Base-by-base conservation (phyloP, 148 eudicot species). In the Chenopodium suecicum region DNA sequence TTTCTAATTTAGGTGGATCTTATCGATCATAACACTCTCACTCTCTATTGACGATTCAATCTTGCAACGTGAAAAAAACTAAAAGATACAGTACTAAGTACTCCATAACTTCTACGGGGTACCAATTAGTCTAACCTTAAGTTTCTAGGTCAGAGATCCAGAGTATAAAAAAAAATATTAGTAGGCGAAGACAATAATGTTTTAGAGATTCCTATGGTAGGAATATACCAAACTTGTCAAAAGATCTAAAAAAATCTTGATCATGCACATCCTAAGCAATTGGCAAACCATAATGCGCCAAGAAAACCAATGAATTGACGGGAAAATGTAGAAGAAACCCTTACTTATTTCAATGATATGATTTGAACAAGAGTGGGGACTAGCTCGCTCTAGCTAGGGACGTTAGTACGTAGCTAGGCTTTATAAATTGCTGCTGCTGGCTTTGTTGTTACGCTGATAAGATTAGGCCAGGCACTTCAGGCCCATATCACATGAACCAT, bases 201-300 rank as follows among this genome's bases (percentile, higher is more conserved):
- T 37, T 19, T 70, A 48, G 23, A 76, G 77, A 25, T 37, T 9
- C 52, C 50, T 70, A 82, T 17, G 70, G 32, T 78, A 72, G 79
- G 79, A 83, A 78, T 62, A 83, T 83, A 78, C 82, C 48, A 73
- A 73, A 83, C 82, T 78, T 83, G 78, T 73, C 82, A 52, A 10
- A 73, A 72, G 84, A 82, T 82, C 44, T 56, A 13, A 73, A 9
- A 9, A 81, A 73, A 50, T 65, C 60, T 52, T 16, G 1, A 79
- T 23, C 25, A 69, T 23, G 46, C 46, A 50, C 76, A 31, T 68
- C 29, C 54, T 78, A 71, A 74, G 74, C 70, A 80, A 73, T 73
- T 73, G 82, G 82, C 81, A 83, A 73, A 82, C 78, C 76, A 50
- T 27, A 78, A 58, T 71, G 84, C 81, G 70, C 66, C 79, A 75